Evolutionary conservation across 2,329 filamentous ascomycete genomes (phyloP), one percentile per base, ranked within the genome.

Genomic region (Apiospora koreana): DNA sequence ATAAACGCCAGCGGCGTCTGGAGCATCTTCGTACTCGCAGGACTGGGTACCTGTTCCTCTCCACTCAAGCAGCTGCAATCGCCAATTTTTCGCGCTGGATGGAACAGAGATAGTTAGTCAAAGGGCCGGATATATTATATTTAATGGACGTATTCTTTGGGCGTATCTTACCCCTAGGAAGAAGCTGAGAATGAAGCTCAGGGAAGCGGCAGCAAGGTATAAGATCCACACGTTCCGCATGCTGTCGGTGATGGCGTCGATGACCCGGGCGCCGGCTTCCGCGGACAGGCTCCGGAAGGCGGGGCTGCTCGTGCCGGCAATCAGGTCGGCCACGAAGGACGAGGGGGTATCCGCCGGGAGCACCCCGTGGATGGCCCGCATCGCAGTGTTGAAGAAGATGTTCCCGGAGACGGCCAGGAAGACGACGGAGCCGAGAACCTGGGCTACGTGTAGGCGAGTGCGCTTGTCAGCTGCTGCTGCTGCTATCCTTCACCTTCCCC

Each of bases 331-430:
- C 23, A 70, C 66, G 12, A 67, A 28, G 12, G 42, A 23, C 3
- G 54, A 31, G 9, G 50, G 12, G 12, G 45, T 21, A 23, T 70
- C 46, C 6, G 45, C 45, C 12, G 71, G 71, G 16, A 72, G 68
- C 16, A 42, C 68, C 8, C 18, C 41, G 28, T 28, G 41, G 23
- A 72, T 38, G 16, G 66, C 65, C 10, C 64, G 10, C 8, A 70
- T 64, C 9, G 71, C 69, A 1, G 65, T 71, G 70, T 79, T 81
- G 66, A 80, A 74, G 75, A 80, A 81, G 28, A 80, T 76, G 3
- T 73, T 72, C 18, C 78, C 79, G 23, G 76, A 75, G 48, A 81
- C 78, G 7, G 77, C 74, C 10, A 81, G 72, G 7, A 77, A 77
- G 68, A 80, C 74, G 10, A 79, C 76, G 28, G 76, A 74, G 31